Evolutionary conservation across 2,329 filamentous ascomycete genomes (phyloP), one percentile per base, ranked within the genome.

Genomic region (Arthrobotrys pseudoclavata): DNA sequence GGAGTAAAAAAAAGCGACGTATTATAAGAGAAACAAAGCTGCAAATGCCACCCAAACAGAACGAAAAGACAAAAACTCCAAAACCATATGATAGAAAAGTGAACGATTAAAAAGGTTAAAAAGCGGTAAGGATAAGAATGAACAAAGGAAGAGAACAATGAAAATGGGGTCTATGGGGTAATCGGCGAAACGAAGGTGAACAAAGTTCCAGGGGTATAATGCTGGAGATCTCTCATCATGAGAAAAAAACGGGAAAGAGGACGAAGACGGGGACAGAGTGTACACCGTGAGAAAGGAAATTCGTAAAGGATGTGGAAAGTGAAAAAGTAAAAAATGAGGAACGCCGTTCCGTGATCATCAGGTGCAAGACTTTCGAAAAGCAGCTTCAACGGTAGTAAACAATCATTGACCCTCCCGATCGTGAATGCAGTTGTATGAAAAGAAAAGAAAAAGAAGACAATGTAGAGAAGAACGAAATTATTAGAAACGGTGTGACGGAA

Each of bases 141-240:
- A 40, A 15, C 3, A 80, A 80, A 70, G 70, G 76, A 75, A 53
- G 67, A 68, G 79, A 69, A 71, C 57, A 50, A 60, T 48, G 12
- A 63, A 47, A 76, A 79, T 79, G 45, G 80, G 80, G 79, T 80
- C 80, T 78, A 79, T 80, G 69, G 79, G 79, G 79, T 79, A 79
- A 79, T 61, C 76, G 60, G 52, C 64, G 69, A 79, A 77, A 48
- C 70, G 66, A 79, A 79, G 34, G 79, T 79, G 79, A 69, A 69
- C 52, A 72, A 70, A 60, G 63, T 70, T 80, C 66, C 66, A 77
- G 72, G 57, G 52, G 63, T 79, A 79, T 72, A 70, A 77, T 71
- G 71, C 67, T 60, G 67, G 57, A 42, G 48, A 79, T 70, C 67
- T 74, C 72, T 79, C 76, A 75, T 79, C 34, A 57, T 42, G 79